Evolutionary conservation across 202 grass and related monocot species (phyloP).

Genomic region (Panicum hallii): DNA sequence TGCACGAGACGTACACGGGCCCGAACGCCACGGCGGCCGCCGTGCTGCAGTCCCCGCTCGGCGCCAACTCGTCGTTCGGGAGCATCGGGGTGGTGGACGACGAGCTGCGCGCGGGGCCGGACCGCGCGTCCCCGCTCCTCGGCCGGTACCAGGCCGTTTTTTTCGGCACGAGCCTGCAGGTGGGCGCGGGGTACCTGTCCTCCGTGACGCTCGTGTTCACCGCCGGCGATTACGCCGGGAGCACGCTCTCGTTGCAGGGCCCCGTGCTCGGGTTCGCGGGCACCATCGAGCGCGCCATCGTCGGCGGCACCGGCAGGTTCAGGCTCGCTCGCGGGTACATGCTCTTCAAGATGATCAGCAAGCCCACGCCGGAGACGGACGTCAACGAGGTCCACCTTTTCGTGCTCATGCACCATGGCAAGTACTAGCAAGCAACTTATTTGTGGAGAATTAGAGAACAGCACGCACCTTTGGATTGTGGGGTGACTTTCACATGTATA

Average conservation of each 20-base stretch:
- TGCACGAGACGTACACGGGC: constrained; percentile 41
- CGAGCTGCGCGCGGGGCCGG: constrained; percentile 18
- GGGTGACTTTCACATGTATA: no score
- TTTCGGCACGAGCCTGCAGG: background rate
- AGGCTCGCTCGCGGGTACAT: constrained; percentile 45
- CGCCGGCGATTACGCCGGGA: constrained; percentile 42
- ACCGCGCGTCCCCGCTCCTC: background rate
- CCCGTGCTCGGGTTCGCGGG: background rate
- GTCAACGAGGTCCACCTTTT: constrained; percentile 16
- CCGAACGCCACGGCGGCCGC: constrained; percentile 29
- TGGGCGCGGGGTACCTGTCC: background rate
- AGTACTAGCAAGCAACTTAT: background rate
- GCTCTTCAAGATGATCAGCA: constrained; percentile 26
- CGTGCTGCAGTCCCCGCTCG: background rate
- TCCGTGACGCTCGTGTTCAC: constrained; percentile 34
- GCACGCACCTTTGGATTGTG: no score
- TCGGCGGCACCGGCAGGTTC: constrained; percentile 47
- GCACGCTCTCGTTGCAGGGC: constrained; percentile 46
- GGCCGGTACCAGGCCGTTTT: constrained; percentile 41
- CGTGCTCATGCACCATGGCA: constrained; percentile 16
- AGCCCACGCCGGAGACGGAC: constrained; percentile 13
- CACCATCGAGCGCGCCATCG: constrained; percentile 28
- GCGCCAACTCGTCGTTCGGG: constrained; percentile 30
- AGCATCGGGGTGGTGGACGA: constrained; percentile 30
- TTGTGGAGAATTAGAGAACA: no score